These are phyloP conservation scores for Nigrospora sphaerica DNA, from an alignment of 2,329 filamentous ascomycete species.

Conservation along the genomic window DNA sequence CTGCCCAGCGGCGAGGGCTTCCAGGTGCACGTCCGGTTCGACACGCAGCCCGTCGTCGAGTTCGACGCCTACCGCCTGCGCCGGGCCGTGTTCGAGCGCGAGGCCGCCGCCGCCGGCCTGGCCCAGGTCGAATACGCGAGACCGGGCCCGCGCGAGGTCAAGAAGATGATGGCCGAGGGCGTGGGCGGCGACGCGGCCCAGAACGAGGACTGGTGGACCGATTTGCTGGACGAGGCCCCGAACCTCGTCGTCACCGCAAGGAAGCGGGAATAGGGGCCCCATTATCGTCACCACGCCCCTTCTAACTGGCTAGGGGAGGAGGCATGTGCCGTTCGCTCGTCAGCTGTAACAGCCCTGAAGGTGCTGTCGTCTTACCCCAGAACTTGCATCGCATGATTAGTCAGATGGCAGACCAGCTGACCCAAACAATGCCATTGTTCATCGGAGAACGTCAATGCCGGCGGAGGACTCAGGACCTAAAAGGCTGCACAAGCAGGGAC, in stretches of 20 bases:
- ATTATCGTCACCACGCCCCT: not conserved
- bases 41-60: not conserved
- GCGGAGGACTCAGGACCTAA: not conserved
- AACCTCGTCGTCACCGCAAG: constrained; percentile 1
- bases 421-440: constrained; percentile 1
- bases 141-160: not conserved
- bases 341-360: not conserved
- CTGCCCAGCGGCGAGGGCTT: not conserved
- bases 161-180: not conserved
- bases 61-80: constrained; percentile 2
- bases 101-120: constrained; percentile 1
- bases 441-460: not conserved
- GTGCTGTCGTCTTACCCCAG: not conserved
- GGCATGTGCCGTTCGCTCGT: not conserved
- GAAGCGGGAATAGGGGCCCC: not conserved
- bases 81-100: constrained; percentile 1
- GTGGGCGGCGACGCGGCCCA: not conserved
- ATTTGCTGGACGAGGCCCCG: constrained; percentile 1
- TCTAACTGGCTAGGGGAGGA: not conserved
- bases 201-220: not conserved
- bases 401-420: not conserved
- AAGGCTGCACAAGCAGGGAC: too few species aligned
- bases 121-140: not conserved
- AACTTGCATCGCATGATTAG: not conserved
- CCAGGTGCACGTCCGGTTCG: not conserved